Conservation (phyloP, 108 stramenopile genomes). For the Nitzschia putrida region DNA sequence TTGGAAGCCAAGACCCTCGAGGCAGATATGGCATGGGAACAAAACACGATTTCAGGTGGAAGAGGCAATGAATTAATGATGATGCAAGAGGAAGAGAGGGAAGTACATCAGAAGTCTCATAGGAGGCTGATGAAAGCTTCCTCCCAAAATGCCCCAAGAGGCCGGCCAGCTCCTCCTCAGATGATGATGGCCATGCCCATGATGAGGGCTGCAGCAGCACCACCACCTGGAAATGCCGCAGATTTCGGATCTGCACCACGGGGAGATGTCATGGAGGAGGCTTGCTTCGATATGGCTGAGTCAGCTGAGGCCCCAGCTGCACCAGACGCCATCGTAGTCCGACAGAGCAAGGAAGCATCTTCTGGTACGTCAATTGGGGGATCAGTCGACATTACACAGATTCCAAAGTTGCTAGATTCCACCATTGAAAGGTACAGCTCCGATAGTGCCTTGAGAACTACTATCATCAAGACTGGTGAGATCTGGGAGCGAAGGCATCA, state of each 20-base stretch:
- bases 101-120: not conserved
- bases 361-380: not conserved
- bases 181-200: constrained; percentile 1
- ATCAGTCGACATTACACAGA: constrained; percentile 56
- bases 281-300: not conserved
- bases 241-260: not conserved
- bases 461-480: constrained; percentile 57
- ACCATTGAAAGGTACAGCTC: constrained; percentile 54
- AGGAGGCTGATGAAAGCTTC: too few species aligned
- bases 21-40: constrained; percentile 60
- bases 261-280: not conserved
- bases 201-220: not conserved
- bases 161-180: not conserved
- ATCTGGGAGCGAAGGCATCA: constrained; percentile 58
- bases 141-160: too few species aligned
- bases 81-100: not conserved
- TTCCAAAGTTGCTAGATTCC: constrained; percentile 67
- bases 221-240: not conserved
- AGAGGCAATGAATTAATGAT: not conserved
- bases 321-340: not conserved
- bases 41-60: not conserved
- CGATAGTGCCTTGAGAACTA: constrained; percentile 62
- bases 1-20: constrained; percentile 47
- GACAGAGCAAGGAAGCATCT: not conserved
- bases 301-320: not conserved